Conservation (phyloP, 257 asterid species). For the Solanum piurae region DNA sequence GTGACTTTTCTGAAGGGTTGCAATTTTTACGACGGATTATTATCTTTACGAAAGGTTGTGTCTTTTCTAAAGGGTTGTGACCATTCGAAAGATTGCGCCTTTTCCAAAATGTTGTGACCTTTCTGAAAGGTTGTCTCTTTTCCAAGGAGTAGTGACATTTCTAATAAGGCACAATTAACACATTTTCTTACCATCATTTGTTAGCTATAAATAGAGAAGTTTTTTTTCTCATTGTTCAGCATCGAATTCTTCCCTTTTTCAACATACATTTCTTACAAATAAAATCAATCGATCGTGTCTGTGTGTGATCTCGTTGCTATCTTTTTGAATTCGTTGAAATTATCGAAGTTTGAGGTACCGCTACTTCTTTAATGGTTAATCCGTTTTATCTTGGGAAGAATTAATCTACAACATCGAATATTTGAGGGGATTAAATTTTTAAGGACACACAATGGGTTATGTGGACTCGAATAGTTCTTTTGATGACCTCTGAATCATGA, state of each 20-base stretch:
- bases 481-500: too few relatives aligned
- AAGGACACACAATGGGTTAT: fast-evolving
- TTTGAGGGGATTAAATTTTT: background rate
- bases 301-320: too few relatives aligned
- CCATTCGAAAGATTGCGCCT: background rate
- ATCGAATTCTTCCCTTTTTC: background rate
- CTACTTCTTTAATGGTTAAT: background rate
- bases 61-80: background rate
- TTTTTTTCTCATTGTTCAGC: background rate
- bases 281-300: too few relatives aligned
- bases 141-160: background rate
- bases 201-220: too few relatives aligned
- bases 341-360: too few relatives aligned
- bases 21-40: too few relatives aligned
- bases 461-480: background rate
- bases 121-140: background rate
- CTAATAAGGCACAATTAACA: too few relatives aligned
- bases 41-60: too few relatives aligned
- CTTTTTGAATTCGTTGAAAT: too few relatives aligned
- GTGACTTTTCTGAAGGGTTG: background rate
- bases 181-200: background rate
- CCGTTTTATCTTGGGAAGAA: fast-evolving
- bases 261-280: too few relatives aligned
- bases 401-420: too few relatives aligned
- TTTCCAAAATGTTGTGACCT: too few relatives aligned